Evolutionary conservation across 192 early-diverging fungal genomes (phyloP).

Genomic region (Helicostylum pulchrum): DNA sequence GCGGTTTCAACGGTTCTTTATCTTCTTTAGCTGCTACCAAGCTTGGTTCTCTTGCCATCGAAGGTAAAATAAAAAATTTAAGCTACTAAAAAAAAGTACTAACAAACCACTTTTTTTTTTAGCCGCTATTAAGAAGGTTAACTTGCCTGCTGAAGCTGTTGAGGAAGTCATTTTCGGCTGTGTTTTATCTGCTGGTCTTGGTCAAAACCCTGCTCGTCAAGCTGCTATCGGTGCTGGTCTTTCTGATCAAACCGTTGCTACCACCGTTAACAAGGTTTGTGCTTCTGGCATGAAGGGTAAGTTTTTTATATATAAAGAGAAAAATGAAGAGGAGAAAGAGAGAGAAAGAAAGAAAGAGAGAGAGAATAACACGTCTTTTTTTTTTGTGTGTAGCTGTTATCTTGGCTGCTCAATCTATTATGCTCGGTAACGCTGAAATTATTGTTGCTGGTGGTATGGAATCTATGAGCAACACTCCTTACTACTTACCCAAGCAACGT

Average conservation of each 20-base stretch:
- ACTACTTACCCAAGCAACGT: conserved; percentile 75
- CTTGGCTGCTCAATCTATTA: conserved; percentile 71
- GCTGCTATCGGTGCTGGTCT: conserved; percentile 74
- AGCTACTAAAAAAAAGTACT: not conserved
- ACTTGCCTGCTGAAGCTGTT: conserved; percentile 45
- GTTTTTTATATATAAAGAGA: not conserved
- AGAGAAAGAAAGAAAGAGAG: no score
- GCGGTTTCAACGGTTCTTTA: conserved; percentile 87
- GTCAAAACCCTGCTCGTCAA: conserved; percentile 85
- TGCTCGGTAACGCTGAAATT: conserved; percentile 68
- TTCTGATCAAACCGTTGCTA: conserved; percentile 57
- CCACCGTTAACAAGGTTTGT: conserved; percentile 85
- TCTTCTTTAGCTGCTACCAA: conserved; percentile 77
- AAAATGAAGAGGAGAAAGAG: no score
- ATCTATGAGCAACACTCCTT: conserved; percentile 82
- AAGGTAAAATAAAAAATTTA: conserved; percentile 47
- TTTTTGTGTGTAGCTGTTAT: conserved; percentile 50
- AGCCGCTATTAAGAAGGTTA: conserved; percentile 49
- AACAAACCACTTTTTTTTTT: conserved; percentile 1
- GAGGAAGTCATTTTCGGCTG: conserved; percentile 80
- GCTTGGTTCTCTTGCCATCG: conserved; percentile 85
- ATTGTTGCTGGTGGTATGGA: conserved; percentile 76
- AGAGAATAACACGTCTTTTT: not conserved
- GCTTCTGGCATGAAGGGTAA: conserved; percentile 75
- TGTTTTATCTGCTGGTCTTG: conserved; percentile 76